Evolutionary conservation across 768 basidiomycete species (phyloP).

Genomic region (Xerocomellus amylosporus): DNA sequence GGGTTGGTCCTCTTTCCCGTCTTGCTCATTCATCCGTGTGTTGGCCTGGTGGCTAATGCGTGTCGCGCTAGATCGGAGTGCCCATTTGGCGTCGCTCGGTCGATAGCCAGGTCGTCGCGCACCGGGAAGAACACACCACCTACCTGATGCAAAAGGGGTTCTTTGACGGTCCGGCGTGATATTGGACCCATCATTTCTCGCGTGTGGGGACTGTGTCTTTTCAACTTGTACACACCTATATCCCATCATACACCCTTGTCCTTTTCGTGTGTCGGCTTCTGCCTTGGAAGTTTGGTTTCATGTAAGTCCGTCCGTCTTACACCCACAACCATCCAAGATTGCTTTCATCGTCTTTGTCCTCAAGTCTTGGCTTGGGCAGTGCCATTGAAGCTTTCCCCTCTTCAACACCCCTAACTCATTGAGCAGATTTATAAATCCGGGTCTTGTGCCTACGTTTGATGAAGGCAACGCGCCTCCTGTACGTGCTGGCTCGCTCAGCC

Average conservation of each 20-base stretch:
- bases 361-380: too few species aligned
- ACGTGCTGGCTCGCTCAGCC: not conserved
- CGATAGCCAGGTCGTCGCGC: constrained; percentile 45
- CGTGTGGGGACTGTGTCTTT: not conserved
- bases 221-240: not conserved
- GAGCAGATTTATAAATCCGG: not conserved
- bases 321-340: not conserved
- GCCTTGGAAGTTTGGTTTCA: not conserved
- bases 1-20: constrained; percentile 34
- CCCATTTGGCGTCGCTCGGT: constrained; percentile 53
- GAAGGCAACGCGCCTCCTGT: not conserved
- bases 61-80: constrained; percentile 40
- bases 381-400: too few species aligned
- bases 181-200: not conserved
- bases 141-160: constrained; percentile 47
- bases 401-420: not conserved
- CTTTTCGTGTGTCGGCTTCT: not conserved
- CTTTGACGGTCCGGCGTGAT: constrained; percentile 26
- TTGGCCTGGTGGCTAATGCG: not conserved
- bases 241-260: not conserved
- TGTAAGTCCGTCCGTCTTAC: not conserved
- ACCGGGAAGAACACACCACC: constrained; percentile 45
- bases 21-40: not conserved
- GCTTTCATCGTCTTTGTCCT: too few species aligned
- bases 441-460: not conserved